Evolutionary conservation across 2,329 filamentous ascomycete species (phyloP), one percentile per base, ranked within the genome.

Genomic region (Diplodia sapinea): DNA sequence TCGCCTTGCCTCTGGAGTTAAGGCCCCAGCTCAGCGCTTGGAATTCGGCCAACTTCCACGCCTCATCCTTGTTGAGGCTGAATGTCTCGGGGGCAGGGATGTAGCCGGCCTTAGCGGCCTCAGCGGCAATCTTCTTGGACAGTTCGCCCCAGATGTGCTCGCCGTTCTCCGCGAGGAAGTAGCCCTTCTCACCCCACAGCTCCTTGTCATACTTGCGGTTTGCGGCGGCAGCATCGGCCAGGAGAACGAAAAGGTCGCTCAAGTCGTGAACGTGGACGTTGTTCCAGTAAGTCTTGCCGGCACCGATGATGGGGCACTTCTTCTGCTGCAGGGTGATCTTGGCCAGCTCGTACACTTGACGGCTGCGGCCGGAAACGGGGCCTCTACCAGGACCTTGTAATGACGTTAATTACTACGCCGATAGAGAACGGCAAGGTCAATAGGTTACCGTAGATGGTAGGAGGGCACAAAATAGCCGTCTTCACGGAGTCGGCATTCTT

Each of bases 161-260:
- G 1, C 87, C 89, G 71, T 85, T 86, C 75, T 90, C 87, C 8
- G 84, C 82, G 69, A 93, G 87, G 78, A 88, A 92, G 71, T 92
- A 93, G n/a, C 82, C 89, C 47, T 85, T 77, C 0, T 77, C 76
- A 1, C 88, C 88, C 83, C 90, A 92, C 0, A 79, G 80, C 70
- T 76, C 69, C 4, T 56, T n/a, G 36, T 67, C 49, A 38, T 56
- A 20, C 23, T 61, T 38, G 33, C 47, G 38, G 17, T 82, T 89
- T 3, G 82, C 75, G 0, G 88, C 88, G 0, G 88, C 88, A 7
- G 85, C 84, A 55, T 88, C 83, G 0, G 85, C 82, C 0, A 91
- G 80, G 5, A 83, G 75, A 2, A 86, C 74, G 69, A 85, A 88
- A 0, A 90, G 71, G 2, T 81, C 74, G 29, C 83, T 84, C 0